These are phyloP conservation scores for Trichoderma afroharzianum DNA, from an alignment of 2,329 filamentous ascomycete genomes.

Conservation along the genomic window DNA sequence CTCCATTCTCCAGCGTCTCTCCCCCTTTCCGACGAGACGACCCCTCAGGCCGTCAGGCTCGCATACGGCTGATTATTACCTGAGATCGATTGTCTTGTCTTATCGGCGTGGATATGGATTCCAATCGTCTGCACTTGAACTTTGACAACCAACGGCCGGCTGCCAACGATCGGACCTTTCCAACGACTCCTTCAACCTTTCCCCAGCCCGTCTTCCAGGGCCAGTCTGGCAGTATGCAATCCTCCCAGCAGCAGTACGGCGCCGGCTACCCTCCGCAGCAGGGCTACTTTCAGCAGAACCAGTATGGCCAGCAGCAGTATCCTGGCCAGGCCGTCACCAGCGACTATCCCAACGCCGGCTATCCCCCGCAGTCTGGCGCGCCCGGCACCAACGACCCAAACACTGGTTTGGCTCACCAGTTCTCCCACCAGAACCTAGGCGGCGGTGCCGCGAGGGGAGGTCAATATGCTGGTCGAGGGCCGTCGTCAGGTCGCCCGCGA, in stretches of 20 bases:
- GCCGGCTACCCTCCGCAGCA: constrained; percentile 43
- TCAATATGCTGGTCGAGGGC: constrained; percentile 64
- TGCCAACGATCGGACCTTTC: constrained; percentile 65
- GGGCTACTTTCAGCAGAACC: constrained; percentile 61
- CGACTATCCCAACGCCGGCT: constrained; percentile 45
- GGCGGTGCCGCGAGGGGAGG: constrained; percentile 68
- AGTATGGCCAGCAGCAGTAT: constrained; percentile 45
- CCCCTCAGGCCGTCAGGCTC: constrained; percentile 19
- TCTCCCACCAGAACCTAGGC: constrained; percentile 92
- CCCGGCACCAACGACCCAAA: constrained; percentile 75
- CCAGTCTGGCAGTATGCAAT: constrained; percentile 31
- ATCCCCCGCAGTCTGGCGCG: constrained; percentile 54
- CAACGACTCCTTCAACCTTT: constrained; percentile 91
- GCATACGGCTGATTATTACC: neutral
- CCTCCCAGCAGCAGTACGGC: constrained; percentile 40
- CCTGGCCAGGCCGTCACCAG: constrained; percentile 37
- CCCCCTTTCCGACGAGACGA: constrained; percentile 16
- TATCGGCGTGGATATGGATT: constrained; percentile 40
- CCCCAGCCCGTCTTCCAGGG: constrained; percentile 74
- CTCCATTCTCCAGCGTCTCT: constrained; percentile 11
- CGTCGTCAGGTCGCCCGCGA: constrained; percentile 71
- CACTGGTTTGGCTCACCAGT: constrained; percentile 89
- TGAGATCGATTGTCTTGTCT: neutral
- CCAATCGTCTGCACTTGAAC: constrained; percentile 61
- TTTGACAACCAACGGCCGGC: constrained; percentile 64